phyloP scores from a whole-genome alignment of 2,329 filamentous ascomycete species.

The Botrytis sinoallii region DNA sequence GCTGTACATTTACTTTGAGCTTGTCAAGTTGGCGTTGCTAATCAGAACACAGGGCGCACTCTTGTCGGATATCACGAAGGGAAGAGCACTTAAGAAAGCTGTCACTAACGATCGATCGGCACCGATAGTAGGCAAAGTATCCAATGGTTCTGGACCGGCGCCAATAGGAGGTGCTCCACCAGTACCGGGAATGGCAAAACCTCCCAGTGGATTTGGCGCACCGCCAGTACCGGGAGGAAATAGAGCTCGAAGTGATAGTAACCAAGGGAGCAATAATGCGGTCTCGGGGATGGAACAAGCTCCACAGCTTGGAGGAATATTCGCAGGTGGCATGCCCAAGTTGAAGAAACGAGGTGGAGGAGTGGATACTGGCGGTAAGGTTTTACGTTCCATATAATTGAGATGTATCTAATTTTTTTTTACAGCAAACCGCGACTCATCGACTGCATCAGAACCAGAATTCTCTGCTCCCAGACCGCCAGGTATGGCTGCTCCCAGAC shows the following conservation, averaged over 20 bases:
- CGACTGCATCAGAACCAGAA: conserved; percentile 81
- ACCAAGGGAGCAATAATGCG: conserved; percentile 52
- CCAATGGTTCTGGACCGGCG: conserved; percentile 54
- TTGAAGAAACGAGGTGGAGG: conserved; percentile 82
- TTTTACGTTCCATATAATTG: neutral
- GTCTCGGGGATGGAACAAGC: conserved; percentile 53
- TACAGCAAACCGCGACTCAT: conserved; percentile 62
- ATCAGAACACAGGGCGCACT: conserved; percentile 66
- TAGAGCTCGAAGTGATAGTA: conserved; percentile 80
- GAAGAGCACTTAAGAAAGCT: conserved; percentile 74
- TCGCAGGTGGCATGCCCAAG: conserved; percentile 94
- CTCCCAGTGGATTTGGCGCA: conserved; percentile 60
- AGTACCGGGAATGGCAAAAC: conserved; percentile 61
- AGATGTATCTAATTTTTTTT: conserved; percentile 27
- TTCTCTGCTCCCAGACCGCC: conserved; percentile 60
- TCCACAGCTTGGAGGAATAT: conserved; percentile 82
- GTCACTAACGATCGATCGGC: conserved; percentile 91
- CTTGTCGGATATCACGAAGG: conserved; percentile 83
- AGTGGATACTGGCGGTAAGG: conserved; percentile 66
- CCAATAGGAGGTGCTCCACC: conserved; percentile 75
- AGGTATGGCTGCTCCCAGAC: conserved; percentile 50
- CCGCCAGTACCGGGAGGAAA: conserved; percentile 66
- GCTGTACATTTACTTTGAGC: conserved; percentile 25
- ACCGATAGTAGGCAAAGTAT: conserved; percentile 60
- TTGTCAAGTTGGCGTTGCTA: conserved; percentile 31